phyloP scores from a whole-genome alignment of 805 yeast species.

The Suhomyces faveliae region DNA sequence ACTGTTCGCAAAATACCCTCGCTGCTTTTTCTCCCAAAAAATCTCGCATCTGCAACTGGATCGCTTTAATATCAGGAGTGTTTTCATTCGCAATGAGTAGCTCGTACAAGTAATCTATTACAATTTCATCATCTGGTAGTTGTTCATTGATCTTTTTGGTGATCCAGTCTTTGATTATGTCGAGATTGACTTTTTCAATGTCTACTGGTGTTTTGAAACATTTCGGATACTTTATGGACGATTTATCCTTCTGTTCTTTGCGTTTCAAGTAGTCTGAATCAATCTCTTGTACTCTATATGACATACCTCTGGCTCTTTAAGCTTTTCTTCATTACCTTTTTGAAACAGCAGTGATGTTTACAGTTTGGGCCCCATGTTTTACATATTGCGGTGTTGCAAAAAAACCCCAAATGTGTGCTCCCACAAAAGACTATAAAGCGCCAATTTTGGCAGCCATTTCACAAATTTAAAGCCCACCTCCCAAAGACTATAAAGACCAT shows the following conservation, averaged over 20 bases:
- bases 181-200: conserved; percentile 37
- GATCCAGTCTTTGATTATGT: conserved; percentile 43
- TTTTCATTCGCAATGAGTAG: conserved; percentile 32
- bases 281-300: conserved; percentile 17
- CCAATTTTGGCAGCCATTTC: conserved; percentile 1
- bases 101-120: conserved; percentile 45
- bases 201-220: conserved; percentile 35
- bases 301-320: conserved; percentile 11
- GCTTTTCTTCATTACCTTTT: background rate
- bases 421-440: background rate
- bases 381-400: background rate
- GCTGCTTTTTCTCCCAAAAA: conserved; percentile 45
- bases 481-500: background rate
- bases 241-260: conserved; percentile 12
- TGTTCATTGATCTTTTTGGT: conserved; percentile 27
- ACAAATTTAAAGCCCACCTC: background rate
- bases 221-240: conserved; percentile 31
- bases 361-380: background rate
- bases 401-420: background rate
- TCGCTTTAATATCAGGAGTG: conserved; percentile 36
- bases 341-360: background rate
- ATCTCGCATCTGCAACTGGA: conserved; percentile 45
- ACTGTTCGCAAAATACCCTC: conserved; percentile 34
- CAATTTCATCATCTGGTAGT: conserved; percentile 53
- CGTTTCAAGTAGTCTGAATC: conserved; percentile 14